These are phyloP conservation scores for Euphorbia corollata DNA, from an alignment of 441 rosid genomes.

Conservation along the genomic window DNA sequence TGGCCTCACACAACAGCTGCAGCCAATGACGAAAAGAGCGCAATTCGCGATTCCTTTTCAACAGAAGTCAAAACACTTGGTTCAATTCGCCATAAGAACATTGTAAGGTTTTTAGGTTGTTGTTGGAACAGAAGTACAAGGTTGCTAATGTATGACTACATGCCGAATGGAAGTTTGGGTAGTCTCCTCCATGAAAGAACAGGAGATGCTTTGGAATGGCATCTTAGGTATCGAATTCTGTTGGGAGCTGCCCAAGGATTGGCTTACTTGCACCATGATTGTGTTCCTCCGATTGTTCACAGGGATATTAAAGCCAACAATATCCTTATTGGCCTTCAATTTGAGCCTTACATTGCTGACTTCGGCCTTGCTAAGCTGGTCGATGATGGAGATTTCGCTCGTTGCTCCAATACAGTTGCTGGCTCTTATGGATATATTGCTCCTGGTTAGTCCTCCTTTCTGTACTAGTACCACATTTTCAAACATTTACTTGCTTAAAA, in stretches of 20 bases:
- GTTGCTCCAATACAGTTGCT: conserved; percentile 82
- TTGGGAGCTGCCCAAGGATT: conserved; percentile 90
- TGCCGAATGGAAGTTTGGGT: conserved; percentile 95
- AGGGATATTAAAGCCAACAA: conserved; percentile 94
- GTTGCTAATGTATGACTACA: conserved; percentile 83
- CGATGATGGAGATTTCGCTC: conserved; percentile 74
- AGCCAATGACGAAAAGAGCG: conserved; percentile 36
- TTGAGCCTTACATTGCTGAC: conserved; percentile 93
- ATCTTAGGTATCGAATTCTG: conserved; percentile 70
- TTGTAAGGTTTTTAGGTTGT: conserved; percentile 83
- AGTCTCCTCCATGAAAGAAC: conserved; percentile 78
- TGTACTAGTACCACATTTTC: no score
- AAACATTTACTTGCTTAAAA: no score
- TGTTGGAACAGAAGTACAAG: conserved; percentile 81
- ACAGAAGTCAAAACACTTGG: conserved; percentile 90
- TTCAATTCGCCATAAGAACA: conserved; percentile 90
- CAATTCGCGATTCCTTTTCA: conserved; percentile 83
- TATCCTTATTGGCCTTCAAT: conserved; percentile 77
- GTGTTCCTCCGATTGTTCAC: conserved; percentile 87
- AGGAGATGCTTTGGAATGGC: conserved; percentile 73
- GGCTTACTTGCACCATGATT: conserved; percentile 89
- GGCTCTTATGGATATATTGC: conserved; percentile 97
- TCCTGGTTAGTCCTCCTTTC: conserved; percentile 55
- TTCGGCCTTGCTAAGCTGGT: conserved; percentile 95
- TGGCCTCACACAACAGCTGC: conserved; percentile 62